Conservation (phyloP, 768 basidiomycete genomes). For the Tephrocybe rancida region DNA sequence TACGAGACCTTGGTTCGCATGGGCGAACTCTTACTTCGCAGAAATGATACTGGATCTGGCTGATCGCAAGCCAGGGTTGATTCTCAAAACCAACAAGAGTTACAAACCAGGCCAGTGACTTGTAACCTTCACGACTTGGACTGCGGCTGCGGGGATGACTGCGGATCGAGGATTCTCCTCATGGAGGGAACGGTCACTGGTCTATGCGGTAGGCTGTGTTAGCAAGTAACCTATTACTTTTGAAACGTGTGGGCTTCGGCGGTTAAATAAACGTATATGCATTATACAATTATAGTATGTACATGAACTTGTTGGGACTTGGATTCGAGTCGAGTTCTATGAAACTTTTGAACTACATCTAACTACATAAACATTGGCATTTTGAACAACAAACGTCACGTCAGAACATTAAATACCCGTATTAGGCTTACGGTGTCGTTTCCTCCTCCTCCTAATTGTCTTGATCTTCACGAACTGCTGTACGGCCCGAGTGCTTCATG, state of each 20-base stretch:
- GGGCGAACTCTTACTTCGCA: slow-evolving; percentile 84
- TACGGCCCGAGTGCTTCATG: slow-evolving; percentile 12
- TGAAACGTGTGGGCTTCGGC: no score
- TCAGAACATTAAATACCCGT: neutral
- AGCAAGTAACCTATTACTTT: no score
- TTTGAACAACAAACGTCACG: no score
- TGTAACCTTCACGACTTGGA: neutral
- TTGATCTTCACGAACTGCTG: neutral
- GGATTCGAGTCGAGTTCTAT: no score
- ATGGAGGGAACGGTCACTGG: no score
- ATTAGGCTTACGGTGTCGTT: neutral
- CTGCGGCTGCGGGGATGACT: slow-evolving; percentile 13
- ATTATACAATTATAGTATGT: no score
- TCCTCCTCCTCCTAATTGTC: neutral
- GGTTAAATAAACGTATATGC: no score
- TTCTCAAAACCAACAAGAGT: slow-evolving; percentile 55
- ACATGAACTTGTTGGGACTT: no score
- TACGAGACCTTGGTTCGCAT: slow-evolving; percentile 80
- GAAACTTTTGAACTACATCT: no score
- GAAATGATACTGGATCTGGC: slow-evolving; percentile 83
- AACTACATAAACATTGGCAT: no score
- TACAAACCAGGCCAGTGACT: slow-evolving; percentile 55
- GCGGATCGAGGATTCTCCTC: neutral
- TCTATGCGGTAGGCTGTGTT: no score
- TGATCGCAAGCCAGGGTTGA: slow-evolving; percentile 67